Conservation (phyloP, 805 yeast species). For the Spathaspora passalidarum region DNA sequence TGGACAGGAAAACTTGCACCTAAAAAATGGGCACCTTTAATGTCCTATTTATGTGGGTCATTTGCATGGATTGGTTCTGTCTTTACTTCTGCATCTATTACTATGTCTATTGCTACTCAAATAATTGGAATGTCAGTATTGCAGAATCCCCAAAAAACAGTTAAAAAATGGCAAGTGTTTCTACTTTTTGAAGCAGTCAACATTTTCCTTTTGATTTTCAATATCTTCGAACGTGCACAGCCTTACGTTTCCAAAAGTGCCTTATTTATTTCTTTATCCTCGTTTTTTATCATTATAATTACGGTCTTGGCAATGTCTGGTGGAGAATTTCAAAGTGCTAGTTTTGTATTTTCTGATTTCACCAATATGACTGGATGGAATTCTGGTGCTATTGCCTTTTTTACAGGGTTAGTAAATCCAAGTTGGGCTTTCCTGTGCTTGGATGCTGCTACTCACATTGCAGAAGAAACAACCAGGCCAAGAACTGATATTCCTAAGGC, state of each 20-base stretch:
- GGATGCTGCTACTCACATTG: slow-evolving; percentile 41
- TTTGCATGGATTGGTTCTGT: slow-evolving; percentile 43
- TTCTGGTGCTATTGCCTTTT: slow-evolving; percentile 33
- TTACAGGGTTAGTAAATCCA: slow-evolving; percentile 37
- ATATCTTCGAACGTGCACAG: slow-evolving; percentile 33
- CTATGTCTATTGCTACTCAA: slow-evolving; percentile 30
- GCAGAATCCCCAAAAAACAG: slow-evolving; percentile 30
- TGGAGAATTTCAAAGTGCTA: slow-evolving; percentile 29
- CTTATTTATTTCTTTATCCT: slow-evolving; percentile 32
- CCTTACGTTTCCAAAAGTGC: slow-evolving; percentile 34
- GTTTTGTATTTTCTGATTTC: slow-evolving; percentile 20
- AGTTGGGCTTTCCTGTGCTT: slow-evolving; percentile 39
- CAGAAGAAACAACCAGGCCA: slow-evolving; percentile 39
- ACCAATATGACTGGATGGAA: slow-evolving; percentile 26
- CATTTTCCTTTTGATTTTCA: slow-evolving; percentile 28
- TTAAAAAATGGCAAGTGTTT: slow-evolving; percentile 35
- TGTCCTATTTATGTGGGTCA: slow-evolving; percentile 38
- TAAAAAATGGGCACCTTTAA: slow-evolving; percentile 31
- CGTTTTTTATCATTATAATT: slow-evolving; percentile 32
- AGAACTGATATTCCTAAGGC: slow-evolving; percentile 38
- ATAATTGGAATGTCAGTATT: slow-evolving; percentile 38
- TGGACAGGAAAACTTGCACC: slow-evolving; percentile 43
- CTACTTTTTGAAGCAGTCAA: slow-evolving; percentile 35
- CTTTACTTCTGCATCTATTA: slow-evolving; percentile 40
- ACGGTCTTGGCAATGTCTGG: slow-evolving; percentile 37